Percentiles rank a stretch among this genome's conserved stretches.
Evolutionary conservation across 768 basidiomycete genomes (phyloP).

Genomic region (Punctularia strigosozonata): DNA sequence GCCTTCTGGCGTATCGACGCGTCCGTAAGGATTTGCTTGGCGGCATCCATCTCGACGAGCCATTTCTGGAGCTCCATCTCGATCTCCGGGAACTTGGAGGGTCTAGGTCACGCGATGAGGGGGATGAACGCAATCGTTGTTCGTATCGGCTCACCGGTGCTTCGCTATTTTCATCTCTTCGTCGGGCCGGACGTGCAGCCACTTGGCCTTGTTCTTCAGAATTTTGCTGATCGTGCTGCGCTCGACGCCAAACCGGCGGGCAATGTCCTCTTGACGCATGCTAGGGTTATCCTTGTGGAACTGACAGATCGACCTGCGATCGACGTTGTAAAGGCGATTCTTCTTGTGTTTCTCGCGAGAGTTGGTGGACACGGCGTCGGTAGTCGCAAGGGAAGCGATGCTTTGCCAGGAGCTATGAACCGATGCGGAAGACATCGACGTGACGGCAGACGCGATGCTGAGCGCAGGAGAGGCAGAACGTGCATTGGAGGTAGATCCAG

Average conservation of each 20-base stretch:
- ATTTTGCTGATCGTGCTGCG: slow-evolving; percentile 93
- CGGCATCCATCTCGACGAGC: slow-evolving; percentile 42
- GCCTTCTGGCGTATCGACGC: slow-evolving; percentile 53
- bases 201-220: slow-evolving; percentile 72
- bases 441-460: slow-evolving; percentile 41
- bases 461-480: slow-evolving; percentile 52
- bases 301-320: slow-evolving; percentile 65
- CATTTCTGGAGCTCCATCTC: slow-evolving; percentile 53
- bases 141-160: slow-evolving; percentile 57
- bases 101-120: slow-evolving; percentile 29
- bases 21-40: slow-evolving; percentile 47
- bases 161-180: slow-evolving; percentile 51
- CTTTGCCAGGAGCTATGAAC: slow-evolving; percentile 19
- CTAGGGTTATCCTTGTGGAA: slow-evolving; percentile 54
- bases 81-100: slow-evolving; percentile 72
- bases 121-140: too few relatives aligned
- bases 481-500: slow-evolving; percentile 32
- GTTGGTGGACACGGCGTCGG: neutral
- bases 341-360: slow-evolving; percentile 44
- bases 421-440: slow-evolving; percentile 33
- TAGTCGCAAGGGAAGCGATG: slow-evolving; percentile 5
- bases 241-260: slow-evolving; percentile 62
- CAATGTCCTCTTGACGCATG: slow-evolving; percentile 78
- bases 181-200: slow-evolving; percentile 59
- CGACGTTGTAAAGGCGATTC: slow-evolving; percentile 60